Evolutionary conservation across 179 eudicot genomes (phyloP), one percentile per base, ranked within the genome.

Genomic region (Beta lomatogona): DNA sequence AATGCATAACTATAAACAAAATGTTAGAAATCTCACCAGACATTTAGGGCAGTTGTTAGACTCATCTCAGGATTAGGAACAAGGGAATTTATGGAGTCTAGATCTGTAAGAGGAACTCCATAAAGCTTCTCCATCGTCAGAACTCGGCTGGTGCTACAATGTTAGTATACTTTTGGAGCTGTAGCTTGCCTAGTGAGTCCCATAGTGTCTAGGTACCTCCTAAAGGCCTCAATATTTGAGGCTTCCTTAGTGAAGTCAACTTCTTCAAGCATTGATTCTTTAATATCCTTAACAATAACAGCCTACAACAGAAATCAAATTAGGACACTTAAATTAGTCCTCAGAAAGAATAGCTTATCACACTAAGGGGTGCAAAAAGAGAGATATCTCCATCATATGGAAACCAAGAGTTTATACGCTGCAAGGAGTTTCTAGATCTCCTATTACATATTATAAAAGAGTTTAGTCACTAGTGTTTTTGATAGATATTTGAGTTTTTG

Each of bases 241-340:
- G 99, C 99, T 85, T 96, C 99, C 85, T 96, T 96, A 14, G 67
- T 91, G 61, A 96, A 96, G 88, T 96, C 97, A 67, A 96, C 98
- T 91, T 96, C 99, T 90, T 96, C 99, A 81, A 96, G 98, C 99
- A 96, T 96, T 55, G 98, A 96, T 79, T 91, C 96, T 85, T 86
- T 91, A 71, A 96, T 96, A 84, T 95, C 99, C 86, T 94, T 90
- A 76, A 94, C 93, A 82, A 95, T 92, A 64, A 96, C 93, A 85
- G 92, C 99, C 99, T 95, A 90, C 77, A 46, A 41, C 36, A 73
- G 48, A 69, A 36, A 73, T n/a, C 41, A 21, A 68, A 41, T 65
- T 46, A 73, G 12, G 60, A 41, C 58, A 74, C 50, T 57, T 1
- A 63, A 66, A 15, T 31, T 22, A 76, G 44, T 46, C 44, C 10